These are phyloP conservation scores for Bipolaris sorokiniana DNA, from an alignment of 2,329 filamentous ascomycete species.

Conservation along the genomic window DNA sequence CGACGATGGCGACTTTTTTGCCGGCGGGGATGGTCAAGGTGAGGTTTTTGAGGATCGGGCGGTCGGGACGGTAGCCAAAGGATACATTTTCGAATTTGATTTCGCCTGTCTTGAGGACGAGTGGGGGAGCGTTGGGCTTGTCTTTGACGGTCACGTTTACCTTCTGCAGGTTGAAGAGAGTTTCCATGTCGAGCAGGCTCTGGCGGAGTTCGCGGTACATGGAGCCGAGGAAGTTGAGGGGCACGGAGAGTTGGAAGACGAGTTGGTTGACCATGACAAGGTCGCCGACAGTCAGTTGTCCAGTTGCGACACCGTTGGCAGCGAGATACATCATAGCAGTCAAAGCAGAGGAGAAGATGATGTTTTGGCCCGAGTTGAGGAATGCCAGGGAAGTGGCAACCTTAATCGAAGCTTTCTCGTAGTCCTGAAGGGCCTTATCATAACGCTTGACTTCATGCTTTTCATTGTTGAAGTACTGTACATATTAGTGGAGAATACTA, in stretches of 20 bases:
- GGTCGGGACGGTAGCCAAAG: conserved; percentile 87
- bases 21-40: conserved; percentile 90
- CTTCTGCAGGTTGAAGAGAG: conserved; percentile 94
- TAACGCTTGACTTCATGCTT: conserved; percentile 91
- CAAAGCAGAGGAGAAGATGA: conserved; percentile 93
- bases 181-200: conserved; percentile 97
- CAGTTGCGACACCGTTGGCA: conserved; percentile 82
- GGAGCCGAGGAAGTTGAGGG: conserved; percentile 96
- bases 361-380: conserved; percentile 92
- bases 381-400: conserved; percentile 92
- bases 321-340: conserved; percentile 99
- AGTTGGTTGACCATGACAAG: conserved; percentile 99
- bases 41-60: conserved; percentile 85
- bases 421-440: conserved; percentile 81
- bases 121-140: conserved; percentile 71
- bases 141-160: conserved; percentile 90
- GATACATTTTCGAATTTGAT: conserved; percentile 94
- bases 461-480: conserved; percentile 93
- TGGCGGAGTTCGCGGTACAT: conserved; percentile 96
- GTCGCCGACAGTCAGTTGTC: conserved; percentile 87
- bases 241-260: conserved; percentile 96
- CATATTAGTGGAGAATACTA: background rate
- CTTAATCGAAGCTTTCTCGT: conserved; percentile 95
- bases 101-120: conserved; percentile 79
- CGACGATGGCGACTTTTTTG: conserved; percentile 94